Conservation (phyloP, 1,139 yeast genomes). For the Geotrichum siamense region DNA sequence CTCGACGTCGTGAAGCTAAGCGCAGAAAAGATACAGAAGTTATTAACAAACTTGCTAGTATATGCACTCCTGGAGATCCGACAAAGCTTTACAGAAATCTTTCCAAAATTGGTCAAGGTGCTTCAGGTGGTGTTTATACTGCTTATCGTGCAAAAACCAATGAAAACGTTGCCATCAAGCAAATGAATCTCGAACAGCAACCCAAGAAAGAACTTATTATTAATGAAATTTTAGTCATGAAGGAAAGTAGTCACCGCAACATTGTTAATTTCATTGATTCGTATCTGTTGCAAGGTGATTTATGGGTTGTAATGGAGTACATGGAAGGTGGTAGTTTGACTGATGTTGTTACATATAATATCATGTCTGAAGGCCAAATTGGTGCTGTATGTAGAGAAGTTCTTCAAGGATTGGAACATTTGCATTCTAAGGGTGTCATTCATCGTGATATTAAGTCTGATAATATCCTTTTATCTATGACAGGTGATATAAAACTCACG, state of each 20-base stretch:
- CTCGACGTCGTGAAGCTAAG: constrained; percentile 70
- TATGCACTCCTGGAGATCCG: constrained; percentile 90
- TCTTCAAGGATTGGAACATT: constrained; percentile 70
- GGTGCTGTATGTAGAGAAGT: constrained; percentile 95
- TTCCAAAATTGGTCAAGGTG: constrained; percentile 92
- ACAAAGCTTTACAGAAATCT: constrained; percentile 58
- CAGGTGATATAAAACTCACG: constrained; percentile 82
- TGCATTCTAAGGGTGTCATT: constrained; percentile 89
- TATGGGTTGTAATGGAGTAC: constrained; percentile 97
- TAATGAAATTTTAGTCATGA: constrained; percentile 93
- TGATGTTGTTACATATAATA: constrained; percentile 90
- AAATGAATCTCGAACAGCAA: constrained; percentile 88
- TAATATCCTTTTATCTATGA: constrained; percentile 71
- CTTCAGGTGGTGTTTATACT: constrained; percentile 94
- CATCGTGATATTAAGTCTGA: constrained; percentile 96
- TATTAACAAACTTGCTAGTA: constrained; percentile 59
- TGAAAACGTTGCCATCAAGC: constrained; percentile 84
- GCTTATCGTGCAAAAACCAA: constrained; percentile 63
- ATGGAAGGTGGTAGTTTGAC: constrained; percentile 98
- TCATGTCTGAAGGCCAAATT: constrained; percentile 95
- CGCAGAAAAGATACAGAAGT: constrained; percentile 61
- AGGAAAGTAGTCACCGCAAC: constrained; percentile 82
- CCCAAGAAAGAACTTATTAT: constrained; percentile 91
- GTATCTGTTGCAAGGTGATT: constrained; percentile 54
- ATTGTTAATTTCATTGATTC: constrained; percentile 92